A percentile compares a stretch with the other conserved stretches of the same genome.
phyloP scores from a whole-genome alignment of 176 grass and related monocot genomes.

The Musa troglodytarum region DNA sequence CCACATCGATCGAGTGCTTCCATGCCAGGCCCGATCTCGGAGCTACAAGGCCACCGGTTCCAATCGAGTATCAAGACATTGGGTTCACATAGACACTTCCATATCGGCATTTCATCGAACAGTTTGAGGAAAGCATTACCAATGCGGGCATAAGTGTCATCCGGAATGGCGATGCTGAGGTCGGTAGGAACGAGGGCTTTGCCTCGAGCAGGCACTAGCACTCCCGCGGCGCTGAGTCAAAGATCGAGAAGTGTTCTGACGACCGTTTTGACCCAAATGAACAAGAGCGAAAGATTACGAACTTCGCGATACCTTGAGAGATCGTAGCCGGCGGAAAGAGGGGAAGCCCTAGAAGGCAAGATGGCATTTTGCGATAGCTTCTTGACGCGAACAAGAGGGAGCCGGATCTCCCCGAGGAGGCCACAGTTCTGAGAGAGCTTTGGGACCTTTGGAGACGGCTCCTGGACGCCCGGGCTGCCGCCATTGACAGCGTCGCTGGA shows the following conservation, averaged over 20 bases:
- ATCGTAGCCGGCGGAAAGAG: slow-evolving; percentile 77
- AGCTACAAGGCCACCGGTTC: slow-evolving; percentile 20
- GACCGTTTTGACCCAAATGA: neutral
- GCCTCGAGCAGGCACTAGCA: slow-evolving; percentile 56
- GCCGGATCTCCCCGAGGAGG: neutral
- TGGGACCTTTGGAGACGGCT: slow-evolving; percentile 44
- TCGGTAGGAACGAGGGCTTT: slow-evolving; percentile 71
- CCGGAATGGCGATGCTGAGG: slow-evolving; percentile 66
- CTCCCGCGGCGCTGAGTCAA: slow-evolving; percentile 37
- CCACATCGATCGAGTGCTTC: slow-evolving; percentile 84
- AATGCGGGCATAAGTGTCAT: slow-evolving; percentile 83
- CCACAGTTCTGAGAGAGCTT: slow-evolving; percentile 23
- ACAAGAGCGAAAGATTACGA: too few relatives aligned
- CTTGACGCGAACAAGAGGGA: slow-evolving; percentile 60
- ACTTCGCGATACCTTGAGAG: slow-evolving; percentile 50
- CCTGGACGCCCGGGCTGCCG: slow-evolving; percentile 18
- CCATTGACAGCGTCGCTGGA: slow-evolving; percentile 25
- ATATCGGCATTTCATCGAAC: slow-evolving; percentile 26
- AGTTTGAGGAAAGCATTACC: slow-evolving; percentile 28
- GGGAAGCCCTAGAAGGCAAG: slow-evolving; percentile 60
- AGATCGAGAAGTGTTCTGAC: neutral
- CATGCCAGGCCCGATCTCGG: slow-evolving; percentile 63
- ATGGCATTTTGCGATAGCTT: slow-evolving; percentile 69
- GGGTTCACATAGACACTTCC: slow-evolving; percentile 3
- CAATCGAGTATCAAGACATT: neutral